Conservation (phyloP, 1,139 yeast species). For the Lizanozyma gosingica region DNA sequence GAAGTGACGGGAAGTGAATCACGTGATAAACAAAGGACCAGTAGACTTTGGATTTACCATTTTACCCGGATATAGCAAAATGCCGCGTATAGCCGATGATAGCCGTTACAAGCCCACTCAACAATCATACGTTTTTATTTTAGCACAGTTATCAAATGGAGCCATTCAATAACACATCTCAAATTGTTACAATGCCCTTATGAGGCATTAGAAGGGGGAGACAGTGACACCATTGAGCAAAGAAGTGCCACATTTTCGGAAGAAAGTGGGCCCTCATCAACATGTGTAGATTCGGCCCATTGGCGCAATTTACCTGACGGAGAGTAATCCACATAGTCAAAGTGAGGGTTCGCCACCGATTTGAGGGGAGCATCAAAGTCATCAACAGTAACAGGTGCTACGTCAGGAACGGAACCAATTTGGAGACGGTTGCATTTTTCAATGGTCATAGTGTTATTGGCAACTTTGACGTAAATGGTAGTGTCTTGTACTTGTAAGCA, state of each 20-base stretch:
- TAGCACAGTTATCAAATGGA: too few species aligned
- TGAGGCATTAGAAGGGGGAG: too few species aligned
- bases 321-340: background rate
- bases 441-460: background rate
- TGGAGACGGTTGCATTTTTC: background rate
- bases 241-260: too few species aligned
- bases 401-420: background rate
- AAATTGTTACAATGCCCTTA: too few species aligned
- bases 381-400: conserved; percentile 5
- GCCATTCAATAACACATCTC: too few species aligned
- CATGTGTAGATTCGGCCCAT: background rate
- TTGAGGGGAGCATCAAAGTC: conserved; percentile 10
- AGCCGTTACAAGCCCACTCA: too few species aligned
- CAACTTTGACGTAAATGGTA: background rate
- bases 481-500: background rate
- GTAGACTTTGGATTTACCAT: too few species aligned
- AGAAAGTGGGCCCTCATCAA: conserved; percentile 1
- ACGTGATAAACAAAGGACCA: too few species aligned
- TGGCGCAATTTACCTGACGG: background rate
- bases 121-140: too few species aligned
- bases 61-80: too few species aligned
- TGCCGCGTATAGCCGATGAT: too few species aligned
- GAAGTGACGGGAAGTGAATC: background rate
- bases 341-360: conserved; percentile 1
- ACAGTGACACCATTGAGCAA: too few species aligned